Conservation (phyloP, 1,284 basidiomycete genomes). For the Vanrija sp. region DNA sequence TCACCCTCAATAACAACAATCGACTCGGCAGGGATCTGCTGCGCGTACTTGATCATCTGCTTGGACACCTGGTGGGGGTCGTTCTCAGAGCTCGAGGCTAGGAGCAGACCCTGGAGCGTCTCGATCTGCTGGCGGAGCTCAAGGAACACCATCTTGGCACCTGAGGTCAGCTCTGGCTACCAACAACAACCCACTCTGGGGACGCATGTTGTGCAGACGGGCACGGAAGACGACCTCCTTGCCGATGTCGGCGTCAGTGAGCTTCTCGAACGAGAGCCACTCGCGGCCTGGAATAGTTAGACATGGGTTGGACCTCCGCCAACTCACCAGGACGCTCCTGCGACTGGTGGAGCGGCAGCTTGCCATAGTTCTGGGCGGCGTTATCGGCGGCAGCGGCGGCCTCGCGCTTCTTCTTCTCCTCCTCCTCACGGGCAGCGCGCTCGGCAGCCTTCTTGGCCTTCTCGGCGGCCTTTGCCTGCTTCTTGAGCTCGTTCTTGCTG, state of each 20-base stretch:
- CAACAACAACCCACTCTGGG: slow-evolving; percentile 61
- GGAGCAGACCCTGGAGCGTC: slow-evolving; percentile 84
- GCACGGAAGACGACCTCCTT: slow-evolving; percentile 80
- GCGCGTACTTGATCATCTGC: slow-evolving; percentile 96
- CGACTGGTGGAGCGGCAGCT: slow-evolving; percentile 87
- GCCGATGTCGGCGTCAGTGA: slow-evolving; percentile 68
- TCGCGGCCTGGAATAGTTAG: slow-evolving; percentile 48
- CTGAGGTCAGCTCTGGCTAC: slow-evolving; percentile 24
- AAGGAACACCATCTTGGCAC: slow-evolving; percentile 88
- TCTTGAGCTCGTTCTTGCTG: slow-evolving; percentile 89
- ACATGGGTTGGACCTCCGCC: slow-evolving; percentile 12
- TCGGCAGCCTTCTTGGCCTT: slow-evolving; percentile 88
- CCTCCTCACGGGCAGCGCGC: slow-evolving; percentile 71
- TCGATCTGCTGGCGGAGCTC: slow-evolving; percentile 83
- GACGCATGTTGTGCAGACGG: slow-evolving; percentile 85
- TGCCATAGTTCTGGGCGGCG: slow-evolving; percentile 82
- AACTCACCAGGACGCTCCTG: slow-evolving; percentile 57
- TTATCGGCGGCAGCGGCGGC: slow-evolving; percentile 76
- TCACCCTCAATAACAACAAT: slow-evolving; percentile 84
- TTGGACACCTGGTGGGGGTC: slow-evolving; percentile 82
- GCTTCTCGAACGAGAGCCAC: slow-evolving; percentile 61
- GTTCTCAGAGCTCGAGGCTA: slow-evolving; percentile 51
- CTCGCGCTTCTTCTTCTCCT: slow-evolving; percentile 68
- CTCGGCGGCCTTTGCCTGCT: slow-evolving; percentile 85
- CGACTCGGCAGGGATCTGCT: slow-evolving; percentile 72